These are phyloP conservation scores for Mycena alexandri DNA, from an alignment of 768 basidiomycete genomes.

Conservation along the genomic window DNA sequence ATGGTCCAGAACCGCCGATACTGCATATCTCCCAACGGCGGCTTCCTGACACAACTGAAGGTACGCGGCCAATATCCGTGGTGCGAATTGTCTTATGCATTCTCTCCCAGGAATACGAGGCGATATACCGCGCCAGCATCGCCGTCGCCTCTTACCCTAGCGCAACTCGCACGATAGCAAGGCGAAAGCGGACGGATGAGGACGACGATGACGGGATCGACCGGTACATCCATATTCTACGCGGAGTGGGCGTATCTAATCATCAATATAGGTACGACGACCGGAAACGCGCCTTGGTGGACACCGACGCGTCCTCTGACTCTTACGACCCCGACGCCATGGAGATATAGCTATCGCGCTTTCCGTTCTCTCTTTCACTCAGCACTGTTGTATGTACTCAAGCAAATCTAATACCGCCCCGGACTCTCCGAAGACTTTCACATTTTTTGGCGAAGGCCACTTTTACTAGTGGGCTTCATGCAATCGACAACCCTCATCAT, in stretches of 20 bases:
- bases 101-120: conserved; percentile 84
- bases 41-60: conserved; percentile 94
- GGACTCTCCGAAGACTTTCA: too few species aligned
- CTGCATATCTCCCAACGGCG: conserved; percentile 93
- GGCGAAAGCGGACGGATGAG: conserved; percentile 81
- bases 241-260: conserved; percentile 7
- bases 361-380: conserved; percentile 40
- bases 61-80: conserved; percentile 47
- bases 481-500: too few species aligned
- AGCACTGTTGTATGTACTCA: conserved; percentile 35
- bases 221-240: conserved; percentile 41
- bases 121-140: conserved; percentile 85
- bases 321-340: conserved; percentile 60
- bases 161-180: conserved; percentile 58
- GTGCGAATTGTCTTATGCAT: not conserved
- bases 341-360: conserved; percentile 50
- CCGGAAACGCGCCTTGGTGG: conserved; percentile 60
- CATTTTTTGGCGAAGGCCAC: too few species aligned
- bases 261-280: conserved; percentile 54
- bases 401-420: conserved; percentile 10
- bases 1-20: conserved; percentile 92
- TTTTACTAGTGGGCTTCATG: too few species aligned
- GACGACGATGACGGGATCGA: conserved; percentile 70
- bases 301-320: conserved; percentile 34
- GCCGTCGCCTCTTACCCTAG: conserved; percentile 74